These are phyloP conservation scores for Rugonectria rugulosa DNA, from an alignment of 2,329 filamentous ascomycete species.

Conservation along the genomic window DNA sequence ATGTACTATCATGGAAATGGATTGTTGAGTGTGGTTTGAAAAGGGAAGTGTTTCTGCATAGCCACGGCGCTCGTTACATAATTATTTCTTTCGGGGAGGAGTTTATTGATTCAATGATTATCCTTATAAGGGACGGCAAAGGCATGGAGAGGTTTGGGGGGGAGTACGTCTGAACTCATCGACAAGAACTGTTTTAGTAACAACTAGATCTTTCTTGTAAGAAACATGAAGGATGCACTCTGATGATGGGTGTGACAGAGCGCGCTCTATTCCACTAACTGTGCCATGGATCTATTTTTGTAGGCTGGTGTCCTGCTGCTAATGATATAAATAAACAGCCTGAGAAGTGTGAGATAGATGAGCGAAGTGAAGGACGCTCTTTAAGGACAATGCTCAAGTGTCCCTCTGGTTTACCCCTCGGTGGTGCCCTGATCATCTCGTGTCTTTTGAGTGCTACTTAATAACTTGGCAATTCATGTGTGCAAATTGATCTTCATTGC, in stretches of 20 bases:
- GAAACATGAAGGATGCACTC: neutral
- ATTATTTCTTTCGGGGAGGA: slow-evolving; percentile 17
- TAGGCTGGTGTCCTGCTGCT: neutral
- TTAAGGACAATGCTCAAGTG: too few species aligned
- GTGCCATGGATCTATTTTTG: slow-evolving; percentile 12
- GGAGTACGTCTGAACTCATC: neutral
- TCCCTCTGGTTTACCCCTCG: too few species aligned
- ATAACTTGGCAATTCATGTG: too few species aligned
- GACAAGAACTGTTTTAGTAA: slow-evolving; percentile 4
- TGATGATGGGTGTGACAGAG: neutral
- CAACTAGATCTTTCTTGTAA: slow-evolving; percentile 2
- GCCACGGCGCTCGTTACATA: slow-evolving; percentile 37
- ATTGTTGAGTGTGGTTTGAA: slow-evolving; percentile 19
- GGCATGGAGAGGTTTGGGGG: too few species aligned
- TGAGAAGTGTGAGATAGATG: slow-evolving; percentile 4
- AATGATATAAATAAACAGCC: neutral
- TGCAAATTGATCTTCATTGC: slow-evolving; percentile 11
- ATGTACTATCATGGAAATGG: slow-evolving; percentile 23
- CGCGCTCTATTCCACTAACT: neutral
- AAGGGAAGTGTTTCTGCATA: slow-evolving; percentile 29
- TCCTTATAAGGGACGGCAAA: slow-evolving; percentile 1
- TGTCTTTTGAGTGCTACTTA: neutral
- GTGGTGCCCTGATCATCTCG: neutral
- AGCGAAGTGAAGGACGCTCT: slow-evolving; percentile 3
- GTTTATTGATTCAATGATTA: slow-evolving; percentile 19